Evolutionary conservation across 257 asterid genomes (phyloP), one percentile per base, ranked within the genome.

Genomic region (Solanum dulcamara): DNA sequence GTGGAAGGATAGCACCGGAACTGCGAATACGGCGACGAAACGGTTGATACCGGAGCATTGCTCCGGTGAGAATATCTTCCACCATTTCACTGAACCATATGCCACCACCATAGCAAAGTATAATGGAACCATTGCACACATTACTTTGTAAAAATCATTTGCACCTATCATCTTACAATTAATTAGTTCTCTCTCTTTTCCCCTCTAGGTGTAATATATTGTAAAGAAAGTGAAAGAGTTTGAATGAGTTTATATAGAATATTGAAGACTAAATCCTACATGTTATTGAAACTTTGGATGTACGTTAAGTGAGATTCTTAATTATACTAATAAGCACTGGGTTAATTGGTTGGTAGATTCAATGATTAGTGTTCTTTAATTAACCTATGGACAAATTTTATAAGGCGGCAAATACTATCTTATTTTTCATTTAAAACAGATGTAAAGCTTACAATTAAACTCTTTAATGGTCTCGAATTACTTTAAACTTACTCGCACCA

Each of bases 1-100:
- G 86, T 94, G 94, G 81, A 94, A 94, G 9, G 98, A 94, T 7
- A 94, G 83, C 22, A 94, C 94, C 30, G 97, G 98, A 33, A 94
- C 93, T 0, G 95, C 93, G 38, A 94, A 94, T 12, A 90, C 92
- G 3, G 96, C 96, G 8, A 94, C 96, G 85, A 93, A 93, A 0
- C 94, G 92, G 93, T 94, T 91, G 87, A 93, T 88, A 82, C 98
- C 98, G 84, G 95, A 86, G 88, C 97, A 93, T 83, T 94, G 98
- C 81, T 89, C 95, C 84, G 97, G 89, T 18, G 98, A 85, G 94
- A 94, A 94, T 32, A 94, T 87, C 46, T 87, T 88, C 87, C 94
- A 90, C 95, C 95, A 93, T 77, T 89, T 93, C 5, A 94, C 93
- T 14, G 98, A 89, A 24, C 84, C 90, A 86, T 93, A 93, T 22